These are phyloP conservation scores for Diplodia seriata DNA, from an alignment of 2,329 filamentous ascomycete species.

Conservation along the genomic window DNA sequence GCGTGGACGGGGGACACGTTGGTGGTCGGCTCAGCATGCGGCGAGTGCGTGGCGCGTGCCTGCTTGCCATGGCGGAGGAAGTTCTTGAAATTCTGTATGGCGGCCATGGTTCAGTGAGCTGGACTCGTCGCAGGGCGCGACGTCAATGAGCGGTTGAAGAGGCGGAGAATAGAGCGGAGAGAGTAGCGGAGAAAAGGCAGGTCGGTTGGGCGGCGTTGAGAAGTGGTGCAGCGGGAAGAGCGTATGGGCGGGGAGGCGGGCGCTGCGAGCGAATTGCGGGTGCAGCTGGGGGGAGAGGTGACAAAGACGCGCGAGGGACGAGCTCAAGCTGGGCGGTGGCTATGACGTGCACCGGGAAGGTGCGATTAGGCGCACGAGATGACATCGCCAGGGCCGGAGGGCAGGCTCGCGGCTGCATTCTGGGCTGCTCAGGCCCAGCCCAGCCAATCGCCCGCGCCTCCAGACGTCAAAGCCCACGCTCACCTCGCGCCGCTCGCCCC, in stretches of 20 bases:
- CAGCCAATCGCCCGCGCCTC: conserved; percentile 25
- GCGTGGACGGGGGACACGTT: conserved; percentile 70
- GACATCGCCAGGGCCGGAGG: conserved; percentile 23
- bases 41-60: conserved; percentile 71
- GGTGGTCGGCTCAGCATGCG: conserved; percentile 67
- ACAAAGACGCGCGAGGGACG: conserved; percentile 28
- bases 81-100: conserved; percentile 96
- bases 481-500: conserved; percentile 14
- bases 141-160: conserved; percentile 5
- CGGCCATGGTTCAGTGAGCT: conserved; percentile 60
- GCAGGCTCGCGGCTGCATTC: conserved; percentile 7
- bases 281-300: conserved; percentile 18
- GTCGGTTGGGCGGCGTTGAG: conserved; percentile 13
- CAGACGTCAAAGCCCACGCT: conserved; percentile 22
- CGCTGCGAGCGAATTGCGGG: conserved; percentile 24
- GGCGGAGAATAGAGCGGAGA: conserved; percentile 1
- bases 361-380: conserved; percentile 27
- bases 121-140: conserved; percentile 21
- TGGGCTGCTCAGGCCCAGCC: conserved; percentile 9
- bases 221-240: conserved; percentile 13
- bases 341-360: conserved; percentile 30
- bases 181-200: conserved; percentile 15
- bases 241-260: conserved; percentile 22
- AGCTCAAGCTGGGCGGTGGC: conserved; percentile 14
- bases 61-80: conserved; percentile 98